A percentile compares a stretch with the other conserved stretches of the same genome.
These are phyloP conservation scores for Thecaphora frezii DNA, from an alignment of 1,284 basidiomycete genomes.

Conservation along the genomic window DNA sequence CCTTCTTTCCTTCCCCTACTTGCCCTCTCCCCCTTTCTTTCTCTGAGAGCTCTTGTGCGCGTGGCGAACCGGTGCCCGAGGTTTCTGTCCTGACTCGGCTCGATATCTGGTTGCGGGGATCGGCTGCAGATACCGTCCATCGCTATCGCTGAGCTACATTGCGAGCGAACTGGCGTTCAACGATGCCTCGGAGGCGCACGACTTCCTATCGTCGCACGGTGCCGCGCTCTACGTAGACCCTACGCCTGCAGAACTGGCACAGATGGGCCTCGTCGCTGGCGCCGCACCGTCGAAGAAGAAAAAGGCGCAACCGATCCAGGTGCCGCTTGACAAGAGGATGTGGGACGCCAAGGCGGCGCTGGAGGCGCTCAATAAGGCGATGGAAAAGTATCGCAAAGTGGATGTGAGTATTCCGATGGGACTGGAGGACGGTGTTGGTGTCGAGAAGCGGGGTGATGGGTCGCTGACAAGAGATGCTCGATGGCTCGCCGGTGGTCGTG, in stretches of 20 bases:
- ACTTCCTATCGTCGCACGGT: conserved; percentile 73
- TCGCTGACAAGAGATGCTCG: too few species aligned
- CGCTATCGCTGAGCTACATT: conserved; percentile 74
- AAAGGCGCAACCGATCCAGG: conserved; percentile 37
- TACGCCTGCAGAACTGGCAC: conserved; percentile 36
- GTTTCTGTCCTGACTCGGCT: neutral
- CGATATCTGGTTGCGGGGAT: neutral
- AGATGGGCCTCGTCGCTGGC: conserved; percentile 4
- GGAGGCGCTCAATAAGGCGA: conserved; percentile 59
- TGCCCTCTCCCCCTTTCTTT: conserved; percentile 1
- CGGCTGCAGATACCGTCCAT: conserved; percentile 41
- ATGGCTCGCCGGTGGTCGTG: too few species aligned
- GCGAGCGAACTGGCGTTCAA: conserved; percentile 83
- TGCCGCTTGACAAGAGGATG: conserved; percentile 43
- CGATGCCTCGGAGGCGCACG: conserved; percentile 66
- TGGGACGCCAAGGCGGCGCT: conserved; percentile 64
- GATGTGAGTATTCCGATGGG: conserved; percentile 61
- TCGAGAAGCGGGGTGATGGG: too few species aligned
- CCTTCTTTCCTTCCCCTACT: neutral
- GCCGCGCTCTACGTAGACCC: conserved; percentile 69
- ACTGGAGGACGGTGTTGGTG: too few species aligned
- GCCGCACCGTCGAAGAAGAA: conserved; percentile 15
- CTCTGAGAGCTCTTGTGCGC: conserved; percentile 64
- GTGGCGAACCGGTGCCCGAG: conserved; percentile 63
- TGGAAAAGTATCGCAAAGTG: conserved; percentile 62